A percentile compares a stretch with the other conserved stretches of the same genome.
Evolutionary conservation across 202 grass and related monocot genomes (phyloP).

Genomic region (Carex sylvatica): DNA sequence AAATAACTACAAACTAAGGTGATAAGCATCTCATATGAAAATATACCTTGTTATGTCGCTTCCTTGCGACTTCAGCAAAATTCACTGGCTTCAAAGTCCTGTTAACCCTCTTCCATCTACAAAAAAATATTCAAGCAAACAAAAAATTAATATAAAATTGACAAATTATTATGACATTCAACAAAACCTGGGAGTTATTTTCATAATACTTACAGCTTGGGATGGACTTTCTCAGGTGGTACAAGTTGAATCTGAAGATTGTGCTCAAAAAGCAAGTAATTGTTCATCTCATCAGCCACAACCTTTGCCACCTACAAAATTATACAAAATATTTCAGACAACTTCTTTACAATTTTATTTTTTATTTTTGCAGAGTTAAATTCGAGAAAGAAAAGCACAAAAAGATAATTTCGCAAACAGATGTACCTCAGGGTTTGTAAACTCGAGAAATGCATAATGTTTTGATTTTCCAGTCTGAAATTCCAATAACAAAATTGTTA

Average conservation of each 20-base stretch:
- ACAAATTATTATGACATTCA: background rate
- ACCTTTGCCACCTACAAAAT: slow-evolving; percentile 65
- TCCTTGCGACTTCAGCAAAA: slow-evolving; percentile 52
- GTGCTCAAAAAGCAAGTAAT: slow-evolving; percentile 90
- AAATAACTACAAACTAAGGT: background rate
- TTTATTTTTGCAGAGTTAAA: background rate
- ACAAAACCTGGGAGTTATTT: slow-evolving; percentile 8
- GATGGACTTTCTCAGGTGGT: slow-evolving; percentile 63
- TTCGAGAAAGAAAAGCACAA: background rate
- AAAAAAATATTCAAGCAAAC: slow-evolving; percentile 17
- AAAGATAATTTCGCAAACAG: background rate
- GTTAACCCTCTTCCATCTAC: slow-evolving; percentile 68
- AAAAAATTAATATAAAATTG: background rate
- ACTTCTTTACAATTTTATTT: slow-evolving; percentile 9
- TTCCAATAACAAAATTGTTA: background rate
- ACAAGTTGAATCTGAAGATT: slow-evolving; percentile 57
- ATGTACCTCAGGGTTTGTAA: slow-evolving; percentile 77
- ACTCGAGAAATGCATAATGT: slow-evolving; percentile 92
- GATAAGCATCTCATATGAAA: slow-evolving; percentile 1
- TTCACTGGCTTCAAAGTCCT: slow-evolving; percentile 45
- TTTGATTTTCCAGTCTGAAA: slow-evolving; percentile 93
- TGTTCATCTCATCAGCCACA: slow-evolving; percentile 88
- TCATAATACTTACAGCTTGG: slow-evolving; percentile 57
- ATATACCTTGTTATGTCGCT: slow-evolving; percentile 67
- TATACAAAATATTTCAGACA: slow-evolving; percentile 10